phyloP scores from a whole-genome alignment of 495 filamentous ascomycete genomes.

The Daldinia childiae region DNA sequence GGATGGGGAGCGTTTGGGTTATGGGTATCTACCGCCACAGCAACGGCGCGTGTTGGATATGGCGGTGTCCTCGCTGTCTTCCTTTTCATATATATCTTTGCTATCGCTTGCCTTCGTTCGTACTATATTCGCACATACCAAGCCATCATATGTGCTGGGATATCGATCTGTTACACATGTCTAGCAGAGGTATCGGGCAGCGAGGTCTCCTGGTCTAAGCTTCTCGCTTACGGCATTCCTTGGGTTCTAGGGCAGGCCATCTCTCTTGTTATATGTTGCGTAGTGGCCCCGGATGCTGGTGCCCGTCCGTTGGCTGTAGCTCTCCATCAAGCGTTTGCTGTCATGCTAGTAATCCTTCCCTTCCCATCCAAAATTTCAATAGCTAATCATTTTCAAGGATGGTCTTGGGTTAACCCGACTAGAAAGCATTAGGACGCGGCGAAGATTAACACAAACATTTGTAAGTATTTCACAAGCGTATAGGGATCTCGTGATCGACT shows the following conservation, averaged over 20 bases:
- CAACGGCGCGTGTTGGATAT: conserved; percentile 55
- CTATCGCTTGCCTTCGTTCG: conserved; percentile 61
- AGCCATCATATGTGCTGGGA: conserved; percentile 61
- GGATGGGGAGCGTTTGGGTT: conserved; percentile 64
- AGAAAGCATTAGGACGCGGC: conserved; percentile 49
- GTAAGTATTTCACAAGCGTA: conserved; percentile 65
- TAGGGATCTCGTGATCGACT: conserved; percentile 64
- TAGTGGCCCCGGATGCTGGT: conserved; percentile 63
- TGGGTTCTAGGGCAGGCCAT: conserved; percentile 65
- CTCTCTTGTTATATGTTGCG: conserved; percentile 55
- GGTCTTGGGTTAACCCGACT: conserved; percentile 56
- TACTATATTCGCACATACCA: conserved; percentile 65
- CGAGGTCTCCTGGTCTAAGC: conserved; percentile 54
- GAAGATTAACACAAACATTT: conserved; percentile 57
- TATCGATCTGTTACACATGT: conserved; percentile 63
- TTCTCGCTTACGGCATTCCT: conserved; percentile 65
- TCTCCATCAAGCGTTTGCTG: conserved; percentile 55
- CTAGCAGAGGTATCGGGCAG: conserved; percentile 57
- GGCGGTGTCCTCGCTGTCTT: conserved; percentile 64
- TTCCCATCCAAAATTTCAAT: not conserved
- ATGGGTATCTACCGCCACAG: conserved; percentile 60
- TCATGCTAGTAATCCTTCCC: conserved; percentile 47
- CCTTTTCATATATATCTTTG: conserved; percentile 61
- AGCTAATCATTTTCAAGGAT: conserved; percentile 42
- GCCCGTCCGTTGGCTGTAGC: conserved; percentile 58